Evolutionary conservation across 495 filamentous ascomycete species (phyloP).

Genomic region (Xylaria flabelliformis): DNA sequence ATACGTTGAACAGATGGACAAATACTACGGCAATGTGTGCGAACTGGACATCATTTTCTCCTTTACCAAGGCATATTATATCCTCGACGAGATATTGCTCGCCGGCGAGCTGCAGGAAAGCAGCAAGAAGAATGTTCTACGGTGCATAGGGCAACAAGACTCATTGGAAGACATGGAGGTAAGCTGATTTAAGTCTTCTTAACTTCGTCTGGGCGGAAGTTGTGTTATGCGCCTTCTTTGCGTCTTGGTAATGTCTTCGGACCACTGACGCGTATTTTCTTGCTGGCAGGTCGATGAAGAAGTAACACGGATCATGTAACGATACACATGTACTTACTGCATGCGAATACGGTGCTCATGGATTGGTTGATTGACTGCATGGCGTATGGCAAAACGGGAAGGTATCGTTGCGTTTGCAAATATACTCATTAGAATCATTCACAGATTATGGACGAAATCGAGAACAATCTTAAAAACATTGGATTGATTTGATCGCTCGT

Average conservation of each 20-base stretch:
- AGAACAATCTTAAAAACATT: slow-evolving; percentile 44
- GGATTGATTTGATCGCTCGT: slow-evolving; percentile 47
- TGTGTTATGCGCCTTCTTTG: slow-evolving; percentile 6
- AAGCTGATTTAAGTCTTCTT: slow-evolving; percentile 51
- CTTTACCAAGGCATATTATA: slow-evolving; percentile 99
- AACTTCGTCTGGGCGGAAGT: slow-evolving; percentile 1
- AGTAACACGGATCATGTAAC: slow-evolving; percentile 94
- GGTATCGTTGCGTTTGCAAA: slow-evolving; percentile 35
- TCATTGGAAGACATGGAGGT: slow-evolving; percentile 98
- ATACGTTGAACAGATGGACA: slow-evolving; percentile 99
- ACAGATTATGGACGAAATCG: slow-evolving; percentile 46
- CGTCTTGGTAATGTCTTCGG: slow-evolving; percentile 37
- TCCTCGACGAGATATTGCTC: slow-evolving; percentile 93
- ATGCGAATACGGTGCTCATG: slow-evolving; percentile 23
- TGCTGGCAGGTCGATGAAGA: slow-evolving; percentile 88
- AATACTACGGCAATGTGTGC: slow-evolving; percentile 99
- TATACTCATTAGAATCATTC: slow-evolving; percentile 39
- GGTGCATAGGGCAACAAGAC: slow-evolving; percentile 94
- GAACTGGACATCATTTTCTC: slow-evolving; percentile 99
- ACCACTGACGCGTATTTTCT: slow-evolving; percentile 62
- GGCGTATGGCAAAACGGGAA: slow-evolving; percentile 28
- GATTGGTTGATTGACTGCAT: slow-evolving; percentile 24
- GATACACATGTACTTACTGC: slow-evolving; percentile 38
- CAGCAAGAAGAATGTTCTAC: slow-evolving; percentile 97
- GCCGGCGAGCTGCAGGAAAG: slow-evolving; percentile 99